Evolutionary conservation across 2,329 filamentous ascomycete species (phyloP).

Genomic region (Verticillium albo-atrum): DNA sequence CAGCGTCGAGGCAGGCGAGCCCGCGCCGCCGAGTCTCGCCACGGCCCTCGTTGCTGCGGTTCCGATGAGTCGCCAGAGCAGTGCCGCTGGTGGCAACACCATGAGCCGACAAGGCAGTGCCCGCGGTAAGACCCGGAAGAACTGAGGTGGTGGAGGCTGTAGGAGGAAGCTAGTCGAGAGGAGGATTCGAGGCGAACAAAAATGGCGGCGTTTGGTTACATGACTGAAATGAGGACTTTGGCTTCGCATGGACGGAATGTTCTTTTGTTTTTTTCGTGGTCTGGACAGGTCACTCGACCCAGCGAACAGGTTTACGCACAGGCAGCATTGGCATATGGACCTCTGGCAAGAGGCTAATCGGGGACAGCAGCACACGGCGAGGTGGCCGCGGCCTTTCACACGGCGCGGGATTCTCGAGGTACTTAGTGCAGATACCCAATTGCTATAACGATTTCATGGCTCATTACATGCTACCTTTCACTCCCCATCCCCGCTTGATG

Average conservation of each 20-base stretch:
- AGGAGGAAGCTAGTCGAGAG: neutral
- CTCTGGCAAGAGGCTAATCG: neutral
- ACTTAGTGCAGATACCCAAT: neutral
- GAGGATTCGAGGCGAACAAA: neutral
- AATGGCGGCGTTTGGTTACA: neutral
- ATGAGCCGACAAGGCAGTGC: constrained; percentile 54
- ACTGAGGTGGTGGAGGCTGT: constrained; percentile 7
- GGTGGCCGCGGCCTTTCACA: neutral
- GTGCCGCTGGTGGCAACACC: constrained; percentile 43
- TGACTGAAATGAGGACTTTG: neutral
- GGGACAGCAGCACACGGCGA: neutral
- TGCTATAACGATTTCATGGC: neutral
- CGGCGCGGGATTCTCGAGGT: neutral
- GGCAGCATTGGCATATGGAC: neutral
- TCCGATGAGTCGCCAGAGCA: constrained; percentile 54
- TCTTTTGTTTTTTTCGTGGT: neutral
- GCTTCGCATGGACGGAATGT: neutral
- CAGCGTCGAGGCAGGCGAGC: constrained; percentile 37
- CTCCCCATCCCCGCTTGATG: too few relatives aligned
- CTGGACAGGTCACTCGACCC: neutral
- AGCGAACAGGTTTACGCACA: neutral
- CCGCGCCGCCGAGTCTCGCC: constrained; percentile 33
- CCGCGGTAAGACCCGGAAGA: constrained; percentile 39
- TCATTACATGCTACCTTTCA: neutral
- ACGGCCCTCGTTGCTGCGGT: constrained; percentile 28